Evolutionary conservation across 352 stramenopile genomes (phyloP), one percentile per base, ranked within the genome.

Genomic region (Pythium periplocum): DNA sequence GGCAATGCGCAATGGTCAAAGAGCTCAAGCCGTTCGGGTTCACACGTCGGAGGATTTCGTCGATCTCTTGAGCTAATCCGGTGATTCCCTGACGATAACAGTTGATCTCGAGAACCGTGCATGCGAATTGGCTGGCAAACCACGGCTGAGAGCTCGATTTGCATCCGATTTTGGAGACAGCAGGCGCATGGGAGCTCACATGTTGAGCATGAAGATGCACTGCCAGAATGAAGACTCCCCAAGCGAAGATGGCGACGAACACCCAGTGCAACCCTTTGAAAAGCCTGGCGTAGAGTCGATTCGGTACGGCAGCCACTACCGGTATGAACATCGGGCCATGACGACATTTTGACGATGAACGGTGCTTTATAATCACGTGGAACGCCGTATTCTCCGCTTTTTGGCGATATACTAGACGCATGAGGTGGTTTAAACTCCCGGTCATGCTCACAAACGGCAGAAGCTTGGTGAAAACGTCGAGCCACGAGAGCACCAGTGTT

Each of bases 71-170:
- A 0, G 30, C 33, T 4, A 32, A 1, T 1, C 60, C 60, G 4
- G 2, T 37, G 42, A 64, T 46, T 1, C 43, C 55, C 4, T 46
- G 54, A 26, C 54, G 55, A 34, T 64, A 40, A 48, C 60, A 68
- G 51, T 68, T 68, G 55, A 68, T 63, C 40, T 64, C 60, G 2
- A 68, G 44, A 1, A 69, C 44, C 9, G 56, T 61, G 39, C 61
- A 69, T 4, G 61, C 60, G 17, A 56, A 59, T 8, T 69, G 36
- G 42, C 47, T 2, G 0, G 55, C 45, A 11, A 69, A 52, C 61
- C 61, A 69, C 36, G 61, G 61, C 8, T 52, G 48, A 4, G 57
- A 55, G 32, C 37, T 46, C 6, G 61, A 51, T 53, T 69, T 69
- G 52, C 61, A 69, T 8, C 61, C 53, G 1, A 38, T 30, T 3